phyloP scores from a whole-genome alignment of 2,329 filamentous ascomycete genomes.

The Ascocoryne sarcoides region DNA sequence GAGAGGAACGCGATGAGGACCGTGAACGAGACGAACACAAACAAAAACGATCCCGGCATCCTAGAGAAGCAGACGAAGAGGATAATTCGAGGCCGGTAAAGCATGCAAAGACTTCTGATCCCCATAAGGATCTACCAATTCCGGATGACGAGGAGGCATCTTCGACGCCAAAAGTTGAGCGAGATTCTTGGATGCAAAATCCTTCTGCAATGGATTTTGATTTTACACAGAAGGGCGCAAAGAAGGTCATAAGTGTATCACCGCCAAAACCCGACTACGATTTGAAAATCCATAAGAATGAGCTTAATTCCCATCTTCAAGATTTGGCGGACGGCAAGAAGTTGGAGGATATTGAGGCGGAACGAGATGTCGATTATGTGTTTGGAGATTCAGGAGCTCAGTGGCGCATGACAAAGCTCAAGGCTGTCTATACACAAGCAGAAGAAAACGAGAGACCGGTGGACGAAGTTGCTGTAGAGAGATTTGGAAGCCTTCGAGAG shows the following conservation, averaged over 20 bases:
- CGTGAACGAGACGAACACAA: constrained; percentile 22
- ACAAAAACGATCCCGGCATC: constrained; percentile 47
- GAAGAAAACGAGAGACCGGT: constrained; percentile 63
- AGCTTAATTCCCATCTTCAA: constrained; percentile 67
- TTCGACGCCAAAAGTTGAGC: constrained; percentile 33
- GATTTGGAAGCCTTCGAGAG: constrained; percentile 70
- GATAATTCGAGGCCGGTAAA: constrained; percentile 23
- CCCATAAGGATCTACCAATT: constrained; percentile 42
- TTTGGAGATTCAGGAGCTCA: constrained; percentile 86
- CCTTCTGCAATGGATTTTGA: constrained; percentile 77
- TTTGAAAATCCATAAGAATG: constrained; percentile 57
- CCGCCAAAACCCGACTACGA: constrained; percentile 25
- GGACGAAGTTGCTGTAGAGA: constrained; percentile 75
- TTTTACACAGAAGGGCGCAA: constrained; percentile 57
- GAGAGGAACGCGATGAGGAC: background rate
- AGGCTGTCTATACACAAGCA: constrained; percentile 71
- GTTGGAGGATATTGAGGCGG: constrained; percentile 41
- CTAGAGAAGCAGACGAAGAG: constrained; percentile 30
- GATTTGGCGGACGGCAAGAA: constrained; percentile 45
- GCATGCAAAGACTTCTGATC: constrained; percentile 36
- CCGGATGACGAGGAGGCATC: constrained; percentile 40
- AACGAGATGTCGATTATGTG: constrained; percentile 64
- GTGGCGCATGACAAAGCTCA: constrained; percentile 96
- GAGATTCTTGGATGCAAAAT: constrained; percentile 93
- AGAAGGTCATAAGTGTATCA: constrained; percentile 42